Base-by-base conservation (phyloP, 768 basidiomycete species). In the Pleurotus cornucopiae region DNA sequence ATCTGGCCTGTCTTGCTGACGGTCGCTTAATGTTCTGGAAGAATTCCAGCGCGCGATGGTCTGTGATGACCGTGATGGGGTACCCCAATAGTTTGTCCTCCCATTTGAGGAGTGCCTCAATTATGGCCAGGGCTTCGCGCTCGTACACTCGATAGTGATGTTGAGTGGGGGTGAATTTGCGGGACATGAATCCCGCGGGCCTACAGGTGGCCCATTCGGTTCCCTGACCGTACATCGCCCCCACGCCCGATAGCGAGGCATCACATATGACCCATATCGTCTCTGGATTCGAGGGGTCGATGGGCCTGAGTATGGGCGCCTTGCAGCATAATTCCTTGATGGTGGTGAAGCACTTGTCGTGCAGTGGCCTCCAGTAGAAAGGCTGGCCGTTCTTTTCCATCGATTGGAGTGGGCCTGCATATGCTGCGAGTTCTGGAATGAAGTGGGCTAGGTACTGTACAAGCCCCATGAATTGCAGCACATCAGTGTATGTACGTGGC, bases 1-100 rank as follows among this genome's bases (percentile, higher is more conserved):
- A 73, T n/a, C 63, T 44, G 2, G 55, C 52, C n/a, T 60, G 62
- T 5, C 64, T 54, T 1, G 47, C 41, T 0, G 61, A 63, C 26
- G 63, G 20, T 0, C 58, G 41, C 14, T 43, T 23, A 20, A 63
- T 59, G 6, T 45, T 63, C 13, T 66, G 61, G 43, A 69, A 62
- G 58, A 61, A 63, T 20, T 59, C 56, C 2, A 72, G 62, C 0
- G 67, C 63, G 21, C 67, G 46, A 48, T 73, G 70, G 54, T 72
- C 66, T 0, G 67, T 68, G 0, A 67, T 53, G 1, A 73, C 57
- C 0, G 38, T 60, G n/a, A 72, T 57, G 2, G 38, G 23, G 9
- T 54, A 56, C 2, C 69, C 65, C 0, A 72, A 40, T 0, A 71
- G 60, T 25, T 71, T 69, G 40, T 71, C 67, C 48, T 70, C 68